Evolutionary conservation across 176 grass and related monocot genomes (phyloP), one percentile per base, ranked within the genome.

Genomic region (Avena insularis): DNA sequence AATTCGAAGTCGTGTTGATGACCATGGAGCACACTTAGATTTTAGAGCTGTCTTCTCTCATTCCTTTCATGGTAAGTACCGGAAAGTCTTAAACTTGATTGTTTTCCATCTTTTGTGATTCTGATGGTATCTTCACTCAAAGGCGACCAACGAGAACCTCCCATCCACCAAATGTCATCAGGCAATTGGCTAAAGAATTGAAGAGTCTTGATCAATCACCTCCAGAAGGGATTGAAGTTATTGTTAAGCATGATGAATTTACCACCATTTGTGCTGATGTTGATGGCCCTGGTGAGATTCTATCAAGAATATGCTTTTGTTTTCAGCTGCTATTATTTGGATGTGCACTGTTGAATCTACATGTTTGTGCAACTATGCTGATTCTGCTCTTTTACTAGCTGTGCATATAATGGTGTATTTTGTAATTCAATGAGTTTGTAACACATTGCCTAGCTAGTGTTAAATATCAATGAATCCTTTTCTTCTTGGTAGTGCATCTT

Each of bases 101-200:
- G 2, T 62, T 76, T 65, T 33, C 10, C 12, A 0, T 55, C 58
- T 59, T 79, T 43, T 27, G 23, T 72, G n/a, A 4, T 77, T 48
- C 55, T 83, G 20, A 88, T 83, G 57, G 17, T 31, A 55, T 79
- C 10, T 61, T 45, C 6, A 16, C 70, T 47, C 82, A 75, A 90
- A 99, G 94, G 89, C 97, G 61, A 96, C 97, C 20, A 99, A 99
- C 36, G 94, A 99, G 68, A 99, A 96, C 80, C 90, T 99, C 65
- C 92, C 92, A 35, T 35, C 33, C 33, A 59, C 94, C 94, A 77
- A 99, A 96, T 86, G 94, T 99, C 81, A 93, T 99, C 81, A 93
- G 87, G 50, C 94, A 96, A 83, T 87, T 99, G 70, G 97, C 97
- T n/a, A 99, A 94, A 80, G 97, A 99, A 85, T 57, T 99, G 85